Evolutionary conservation across 371 early-diverging fungal species (phyloP).

Genomic region (Thermomucor indicae-seudaticae): DNA sequence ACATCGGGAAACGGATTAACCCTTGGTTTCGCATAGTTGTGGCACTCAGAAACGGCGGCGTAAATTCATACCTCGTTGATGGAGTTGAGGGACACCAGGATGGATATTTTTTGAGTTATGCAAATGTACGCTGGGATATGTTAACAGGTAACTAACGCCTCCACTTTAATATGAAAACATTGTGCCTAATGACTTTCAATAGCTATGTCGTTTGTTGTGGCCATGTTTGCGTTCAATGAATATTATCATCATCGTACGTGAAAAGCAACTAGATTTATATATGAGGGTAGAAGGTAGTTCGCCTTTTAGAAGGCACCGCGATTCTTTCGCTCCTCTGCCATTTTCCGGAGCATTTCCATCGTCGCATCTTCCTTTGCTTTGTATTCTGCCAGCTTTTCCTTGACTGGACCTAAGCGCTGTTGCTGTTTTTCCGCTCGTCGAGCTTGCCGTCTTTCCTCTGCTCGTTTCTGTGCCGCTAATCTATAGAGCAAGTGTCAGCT

Average conservation of each 20-base stretch:
- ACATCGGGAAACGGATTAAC: neutral
- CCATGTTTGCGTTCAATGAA: slow-evolving; percentile 4
- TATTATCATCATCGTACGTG: slow-evolving; percentile 2
- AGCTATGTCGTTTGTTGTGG: slow-evolving; percentile 8
- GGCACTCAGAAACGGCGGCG: slow-evolving; percentile 8
- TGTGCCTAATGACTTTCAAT: neutral
- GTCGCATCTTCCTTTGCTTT: slow-evolving; percentile 65
- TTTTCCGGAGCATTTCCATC: slow-evolving; percentile 63
- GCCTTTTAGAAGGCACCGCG: slow-evolving; percentile 9
- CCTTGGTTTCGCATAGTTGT: slow-evolving; percentile 2
- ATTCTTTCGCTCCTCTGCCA: slow-evolving; percentile 52
- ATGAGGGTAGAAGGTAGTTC: too few relatives aligned
- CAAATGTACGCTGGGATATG: slow-evolving; percentile 7
- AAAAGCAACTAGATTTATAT: too few relatives aligned
- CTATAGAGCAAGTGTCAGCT: slow-evolving; percentile 5
- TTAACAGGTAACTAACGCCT: slow-evolving; percentile 15
- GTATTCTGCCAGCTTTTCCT: slow-evolving; percentile 48
- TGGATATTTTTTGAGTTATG: slow-evolving; percentile 4
- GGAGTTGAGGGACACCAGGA: slow-evolving; percentile 2
- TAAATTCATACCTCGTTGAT: slow-evolving; percentile 9
- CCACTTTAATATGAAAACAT: too few relatives aligned
- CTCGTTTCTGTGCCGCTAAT: slow-evolving; percentile 45
- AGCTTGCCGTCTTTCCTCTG: slow-evolving; percentile 44
- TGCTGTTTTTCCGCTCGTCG: slow-evolving; percentile 24
- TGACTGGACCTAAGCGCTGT: slow-evolving; percentile 37